Evolutionary conservation across 1,284 basidiomycete species (phyloP).

Genomic region (Sanguinoderma infundibulare): DNA sequence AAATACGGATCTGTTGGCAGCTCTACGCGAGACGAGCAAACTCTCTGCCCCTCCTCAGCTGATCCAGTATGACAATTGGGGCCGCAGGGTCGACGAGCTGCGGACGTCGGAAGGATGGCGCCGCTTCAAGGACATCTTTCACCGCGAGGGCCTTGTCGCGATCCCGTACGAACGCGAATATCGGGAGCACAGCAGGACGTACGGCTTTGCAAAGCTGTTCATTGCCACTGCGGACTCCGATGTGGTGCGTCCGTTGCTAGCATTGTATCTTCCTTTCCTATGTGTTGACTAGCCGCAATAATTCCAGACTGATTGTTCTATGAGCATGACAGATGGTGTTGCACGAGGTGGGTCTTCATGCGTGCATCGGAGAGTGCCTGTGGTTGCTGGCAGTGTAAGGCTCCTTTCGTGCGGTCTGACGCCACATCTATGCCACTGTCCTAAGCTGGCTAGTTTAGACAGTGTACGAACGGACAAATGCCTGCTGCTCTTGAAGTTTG

Average conservation of each 20-base stretch:
- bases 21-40: constrained; percentile 50
- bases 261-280: not conserved
- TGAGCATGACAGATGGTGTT: constrained; percentile 81
- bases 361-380: not conserved
- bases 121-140: constrained; percentile 67
- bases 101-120: constrained; percentile 76
- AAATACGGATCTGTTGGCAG: constrained; percentile 37
- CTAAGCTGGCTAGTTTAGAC: too few relatives aligned
- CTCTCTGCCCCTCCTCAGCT: constrained; percentile 53
- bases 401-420: not conserved
- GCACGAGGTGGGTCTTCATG: constrained; percentile 50
- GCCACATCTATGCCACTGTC: too few relatives aligned
- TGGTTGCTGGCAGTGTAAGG: not conserved
- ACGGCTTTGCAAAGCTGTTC: constrained; percentile 67
- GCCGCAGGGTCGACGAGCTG: constrained; percentile 63
- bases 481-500: too few relatives aligned
- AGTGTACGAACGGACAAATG: too few relatives aligned
- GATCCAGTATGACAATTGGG: constrained; percentile 74
- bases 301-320: constrained; percentile 64
- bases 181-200: constrained; percentile 58
- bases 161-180: constrained; percentile 68
- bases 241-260: constrained; percentile 50
- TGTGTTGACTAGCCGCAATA: not conserved
- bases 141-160: constrained; percentile 70
- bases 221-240: constrained; percentile 66